Evolutionary conservation across 306 rosid species (phyloP).

Genomic region (Calophaca sinica): DNA sequence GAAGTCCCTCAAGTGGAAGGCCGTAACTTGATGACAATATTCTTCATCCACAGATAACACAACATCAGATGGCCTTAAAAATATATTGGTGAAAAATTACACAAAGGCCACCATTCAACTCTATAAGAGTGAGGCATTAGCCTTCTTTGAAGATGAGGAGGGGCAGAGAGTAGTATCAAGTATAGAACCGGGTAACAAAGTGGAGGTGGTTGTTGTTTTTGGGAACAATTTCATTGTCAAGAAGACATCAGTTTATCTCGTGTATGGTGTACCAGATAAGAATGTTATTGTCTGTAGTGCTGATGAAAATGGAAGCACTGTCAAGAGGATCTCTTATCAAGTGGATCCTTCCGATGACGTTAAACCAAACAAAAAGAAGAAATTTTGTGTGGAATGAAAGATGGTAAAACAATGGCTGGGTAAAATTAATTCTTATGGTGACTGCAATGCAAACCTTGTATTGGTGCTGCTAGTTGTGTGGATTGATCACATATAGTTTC

Average conservation of each 20-base stretch:
- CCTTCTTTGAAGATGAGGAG: constrained; percentile 16
- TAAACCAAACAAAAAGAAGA: too few species aligned
- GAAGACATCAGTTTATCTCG: constrained; percentile 13
- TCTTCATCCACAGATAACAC: background rate
- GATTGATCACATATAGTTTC: background rate
- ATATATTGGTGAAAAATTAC: constrained; percentile 20
- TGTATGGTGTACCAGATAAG: background rate
- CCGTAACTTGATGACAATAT: constrained; percentile 14
- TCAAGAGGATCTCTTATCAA: too few species aligned
- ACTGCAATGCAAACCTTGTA: background rate
- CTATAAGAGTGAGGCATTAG: background rate
- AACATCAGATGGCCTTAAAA: background rate
- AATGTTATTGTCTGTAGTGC: background rate
- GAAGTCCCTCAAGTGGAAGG: constrained; percentile 34
- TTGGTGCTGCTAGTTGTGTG: background rate
- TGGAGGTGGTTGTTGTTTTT: constrained; percentile 7
- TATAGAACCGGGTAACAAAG: constrained; percentile 20
- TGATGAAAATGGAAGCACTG: background rate
- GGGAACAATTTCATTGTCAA: background rate
- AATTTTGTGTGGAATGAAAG: too few species aligned
- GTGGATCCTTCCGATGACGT: background rate
- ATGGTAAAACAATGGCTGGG: too few species aligned
- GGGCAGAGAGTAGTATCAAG: constrained; percentile 24
- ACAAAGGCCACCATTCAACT: constrained; percentile 12
- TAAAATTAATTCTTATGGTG: too few species aligned